Base-by-base conservation (phyloP, 2,329 filamentous ascomycete genomes). In the Dichotomopilus funicola region DNA sequence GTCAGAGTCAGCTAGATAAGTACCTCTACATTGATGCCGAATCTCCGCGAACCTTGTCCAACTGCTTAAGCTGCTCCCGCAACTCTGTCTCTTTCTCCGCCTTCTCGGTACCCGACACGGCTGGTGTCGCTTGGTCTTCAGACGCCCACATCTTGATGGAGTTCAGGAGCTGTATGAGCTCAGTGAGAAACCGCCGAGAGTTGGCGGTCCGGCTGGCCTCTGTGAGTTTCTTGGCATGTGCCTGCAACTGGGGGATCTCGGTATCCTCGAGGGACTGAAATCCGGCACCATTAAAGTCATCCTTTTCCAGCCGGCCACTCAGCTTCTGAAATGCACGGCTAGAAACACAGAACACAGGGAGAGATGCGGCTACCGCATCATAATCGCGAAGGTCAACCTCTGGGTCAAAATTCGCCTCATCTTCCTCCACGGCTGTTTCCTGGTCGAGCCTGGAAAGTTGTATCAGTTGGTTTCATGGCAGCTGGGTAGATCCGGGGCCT, bases 261-360 rank as follows among this genome's bases (percentile, higher is more conserved):
- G 83, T 87, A 56, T 86, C 76, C 2, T 80, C 72, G 0, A 70
- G 42, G 3, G 70, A 66, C 1, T 67, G 66, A 63, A 85, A 87
- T 0, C 82, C 82, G 10, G 65, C 53, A 35, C 38, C 46, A 10
- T 73, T 68, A 1, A 81, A 72, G 1, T 71, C 68, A 52, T 87
- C 82, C 44, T 78, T 77, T 51, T 71, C 65, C 7, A 85, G 64
- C 3, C 79, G 73, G 1, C 78, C 80, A 41, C 73, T 71, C n/a
- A 87, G 67, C 61, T 82, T 81, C 61, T 87, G 82, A 53, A 85
- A 87, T 0, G 78, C 82, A 45, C 78, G 72, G 47, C 78, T 80
- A 55, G 80, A 83, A 12, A 87, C 79, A 58, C 83, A 87, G 63
- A 86, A 88, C 1, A 87, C 82, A 0, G 82, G 78, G 0, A 88